phyloP scores from a whole-genome alignment of 2,329 filamentous ascomycete genomes.

The Scytalidium lignicola region DNA sequence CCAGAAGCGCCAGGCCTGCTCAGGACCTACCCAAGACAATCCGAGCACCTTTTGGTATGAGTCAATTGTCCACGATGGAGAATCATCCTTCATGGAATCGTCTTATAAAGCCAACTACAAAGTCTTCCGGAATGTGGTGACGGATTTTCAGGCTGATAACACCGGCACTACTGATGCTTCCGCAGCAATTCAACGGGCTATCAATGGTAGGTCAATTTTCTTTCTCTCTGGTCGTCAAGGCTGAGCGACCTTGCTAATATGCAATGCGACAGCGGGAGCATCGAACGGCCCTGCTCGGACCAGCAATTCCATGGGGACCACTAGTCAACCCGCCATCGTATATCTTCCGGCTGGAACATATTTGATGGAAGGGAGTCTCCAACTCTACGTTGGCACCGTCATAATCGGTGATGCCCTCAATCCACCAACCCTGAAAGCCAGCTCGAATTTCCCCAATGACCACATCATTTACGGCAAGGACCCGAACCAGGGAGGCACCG shows the following conservation, averaged over 20 bases:
- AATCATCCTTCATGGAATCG: constrained; percentile 23
- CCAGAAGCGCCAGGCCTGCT: background rate
- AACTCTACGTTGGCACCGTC: background rate
- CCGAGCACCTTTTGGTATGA: constrained; percentile 20
- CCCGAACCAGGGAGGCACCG: constrained; percentile 17
- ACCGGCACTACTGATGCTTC: constrained; percentile 27
- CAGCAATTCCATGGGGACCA: background rate
- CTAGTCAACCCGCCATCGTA: constrained; percentile 1
- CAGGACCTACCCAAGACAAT: constrained; percentile 1
- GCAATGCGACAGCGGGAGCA: constrained; percentile 15
- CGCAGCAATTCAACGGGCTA: constrained; percentile 25
- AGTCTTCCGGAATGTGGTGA: constrained; percentile 32
- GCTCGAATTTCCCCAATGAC: constrained; percentile 20
- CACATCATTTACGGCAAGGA: constrained; percentile 25
- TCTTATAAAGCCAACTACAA: constrained; percentile 13
- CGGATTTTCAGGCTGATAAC: constrained; percentile 29
- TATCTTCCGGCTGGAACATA: constrained; percentile 1
- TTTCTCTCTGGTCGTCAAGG: background rate
- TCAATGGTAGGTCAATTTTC: constrained; percentile 17
- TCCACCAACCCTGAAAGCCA: constrained; percentile 24
- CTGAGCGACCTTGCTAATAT: background rate
- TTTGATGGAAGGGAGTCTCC: background rate
- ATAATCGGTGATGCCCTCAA: constrained; percentile 23
- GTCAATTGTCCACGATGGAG: constrained; percentile 23
- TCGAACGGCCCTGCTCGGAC: constrained; percentile 12